A percentile compares a stretch with the other conserved stretches of the same genome.
phyloP scores from a whole-genome alignment of 2,329 filamentous ascomycete species.

The Alternaria metachromatica region DNA sequence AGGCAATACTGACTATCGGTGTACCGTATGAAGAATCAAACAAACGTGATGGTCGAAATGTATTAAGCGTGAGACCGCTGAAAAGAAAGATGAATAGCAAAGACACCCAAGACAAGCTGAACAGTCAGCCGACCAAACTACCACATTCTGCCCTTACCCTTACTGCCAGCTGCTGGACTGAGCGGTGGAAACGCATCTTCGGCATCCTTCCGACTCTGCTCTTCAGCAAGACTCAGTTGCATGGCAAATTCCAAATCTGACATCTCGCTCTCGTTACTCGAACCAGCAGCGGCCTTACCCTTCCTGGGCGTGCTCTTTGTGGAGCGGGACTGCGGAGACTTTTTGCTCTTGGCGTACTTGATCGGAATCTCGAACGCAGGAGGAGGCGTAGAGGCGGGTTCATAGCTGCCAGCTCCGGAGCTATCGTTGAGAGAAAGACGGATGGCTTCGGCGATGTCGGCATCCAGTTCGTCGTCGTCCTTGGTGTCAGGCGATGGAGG shows the following conservation, averaged over 20 bases:
- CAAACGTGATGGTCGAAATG: background rate
- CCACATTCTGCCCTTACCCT: slow-evolving; percentile 41
- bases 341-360: slow-evolving; percentile 51
- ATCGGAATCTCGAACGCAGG: slow-evolving; percentile 54
- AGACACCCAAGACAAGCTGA: background rate
- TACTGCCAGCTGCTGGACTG: slow-evolving; percentile 28
- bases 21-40: background rate
- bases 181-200: slow-evolving; percentile 38
- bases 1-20: background rate
- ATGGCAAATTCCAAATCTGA: slow-evolving; percentile 68
- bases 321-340: slow-evolving; percentile 28
- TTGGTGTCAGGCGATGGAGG: slow-evolving; percentile 40
- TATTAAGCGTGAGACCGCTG: background rate
- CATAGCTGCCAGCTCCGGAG: slow-evolving; percentile 18
- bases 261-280: slow-evolving; percentile 53
- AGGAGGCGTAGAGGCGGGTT: slow-evolving; percentile 12
- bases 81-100: background rate
- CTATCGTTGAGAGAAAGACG: slow-evolving; percentile 55
- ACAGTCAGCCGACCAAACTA: background rate
- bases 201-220: slow-evolving; percentile 55
- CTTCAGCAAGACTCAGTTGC: slow-evolving; percentile 67
- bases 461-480: slow-evolving; percentile 59
- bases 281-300: slow-evolving; percentile 40
- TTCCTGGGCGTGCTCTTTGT: slow-evolving; percentile 36
- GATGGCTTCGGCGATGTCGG: slow-evolving; percentile 69